Percentiles rank a stretch among this genome's conserved stretches.
phyloP scores from a whole-genome alignment of 1,139 yeast genomes.

The Blastobotrys malaysiensis region DNA sequence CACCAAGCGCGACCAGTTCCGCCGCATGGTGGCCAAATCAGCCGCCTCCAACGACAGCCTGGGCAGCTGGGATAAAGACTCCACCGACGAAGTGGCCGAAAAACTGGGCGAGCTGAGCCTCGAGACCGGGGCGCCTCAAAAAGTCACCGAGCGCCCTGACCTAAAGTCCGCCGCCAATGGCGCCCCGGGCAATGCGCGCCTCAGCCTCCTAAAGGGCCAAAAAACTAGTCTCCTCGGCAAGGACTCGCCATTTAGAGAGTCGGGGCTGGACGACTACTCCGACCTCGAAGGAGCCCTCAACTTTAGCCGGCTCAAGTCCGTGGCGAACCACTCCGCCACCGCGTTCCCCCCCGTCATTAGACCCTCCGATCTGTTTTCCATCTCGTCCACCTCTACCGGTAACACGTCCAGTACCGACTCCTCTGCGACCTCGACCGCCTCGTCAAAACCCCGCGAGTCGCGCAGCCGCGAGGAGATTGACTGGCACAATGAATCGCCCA shows the following conservation, averaged over 20 bases:
- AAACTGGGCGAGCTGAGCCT: slow-evolving; percentile 8
- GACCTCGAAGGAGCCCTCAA: slow-evolving; percentile 28
- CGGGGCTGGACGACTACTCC: slow-evolving; percentile 24
- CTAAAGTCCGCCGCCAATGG: background rate
- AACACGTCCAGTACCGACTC: too few relatives aligned
- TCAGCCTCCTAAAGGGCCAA: background rate
- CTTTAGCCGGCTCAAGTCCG: slow-evolving; percentile 16
- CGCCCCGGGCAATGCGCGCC: background rate
- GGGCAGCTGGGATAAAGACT: slow-evolving; percentile 23
- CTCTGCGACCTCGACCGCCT: background rate
- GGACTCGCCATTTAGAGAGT: slow-evolving; percentile 20
- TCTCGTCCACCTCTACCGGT: background rate
- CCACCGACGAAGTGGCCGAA: slow-evolving; percentile 14
- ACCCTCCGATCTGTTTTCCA: slow-evolving; percentile 9
- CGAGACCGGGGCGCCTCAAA: background rate
- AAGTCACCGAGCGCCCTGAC: background rate
- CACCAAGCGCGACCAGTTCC: slow-evolving; percentile 18
- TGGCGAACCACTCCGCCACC: slow-evolving; percentile 1
- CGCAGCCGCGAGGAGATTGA: background rate
- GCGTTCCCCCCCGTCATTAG: slow-evolving; percentile 9
- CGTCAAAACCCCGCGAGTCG: background rate
- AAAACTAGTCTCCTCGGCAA: slow-evolving; percentile 10
- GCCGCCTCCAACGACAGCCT: slow-evolving; percentile 1
- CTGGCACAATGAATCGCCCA: slow-evolving; percentile 1
- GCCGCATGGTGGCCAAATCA: slow-evolving; percentile 8